Base-by-base conservation (phyloP, 345 rosid genomes). In the Brassica juncea region DNA sequence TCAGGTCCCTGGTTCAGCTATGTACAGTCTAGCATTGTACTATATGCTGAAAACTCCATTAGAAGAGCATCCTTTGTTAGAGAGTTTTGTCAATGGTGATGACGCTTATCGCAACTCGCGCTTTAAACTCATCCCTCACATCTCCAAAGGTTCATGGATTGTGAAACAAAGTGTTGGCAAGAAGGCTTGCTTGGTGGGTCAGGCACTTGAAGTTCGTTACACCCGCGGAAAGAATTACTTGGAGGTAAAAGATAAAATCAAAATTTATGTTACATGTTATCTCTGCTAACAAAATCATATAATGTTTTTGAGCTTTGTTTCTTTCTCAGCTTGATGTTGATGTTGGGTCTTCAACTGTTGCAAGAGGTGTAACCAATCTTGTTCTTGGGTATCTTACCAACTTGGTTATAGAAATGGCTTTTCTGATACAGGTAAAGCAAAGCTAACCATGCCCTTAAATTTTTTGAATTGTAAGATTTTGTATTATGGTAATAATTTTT, bases 101-200 rank as follows among this genome's bases (percentile, higher is more conserved):
- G 92, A 95, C 67, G 90, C 92, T 68, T 93, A 73, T 61, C 86
- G 99, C 70, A 95, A 95, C 74, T 90, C 99, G 25, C 91, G 98
- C 52, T 91, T 95, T 74, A 95, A 95, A 83, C 91, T 95, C 66
- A 90, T 95, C 82, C 98, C 99, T 11, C 89, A 88, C 77, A 87
- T 95, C 82, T 90, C 98, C 8, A 87, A 93, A 93, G 99, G 98
- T 65, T 90, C 99, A 47, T 93, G 99, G 99, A 88, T 95, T 52
- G 98, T 90, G 49, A 95, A 90, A 87, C 97, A 91, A 75, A 91
- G 98, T 76, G 97, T 95, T 68, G 97, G 98, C 28, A 95, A 93
- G 85, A 90, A 91, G 66, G 90, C 97, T 28, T 86, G 97, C 80
- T 81, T 95, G 77, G 74, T 95, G 8, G 97, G 96, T 68, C 96